Conservation (phyloP, 352 stramenopile genomes). For the Pythium scleroteichum region DNA sequence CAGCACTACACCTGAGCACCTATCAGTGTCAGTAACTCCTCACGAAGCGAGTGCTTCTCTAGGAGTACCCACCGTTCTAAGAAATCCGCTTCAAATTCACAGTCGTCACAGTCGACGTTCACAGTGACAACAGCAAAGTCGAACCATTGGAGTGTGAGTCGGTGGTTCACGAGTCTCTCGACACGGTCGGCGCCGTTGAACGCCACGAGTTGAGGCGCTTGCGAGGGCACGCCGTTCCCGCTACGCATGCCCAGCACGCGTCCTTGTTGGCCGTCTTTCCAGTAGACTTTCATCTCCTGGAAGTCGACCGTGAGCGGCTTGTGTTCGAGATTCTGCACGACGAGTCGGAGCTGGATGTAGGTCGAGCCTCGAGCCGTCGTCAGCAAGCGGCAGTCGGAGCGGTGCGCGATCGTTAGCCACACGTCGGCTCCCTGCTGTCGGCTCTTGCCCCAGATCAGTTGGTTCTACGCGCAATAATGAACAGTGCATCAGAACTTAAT, state of each 20-base stretch:
- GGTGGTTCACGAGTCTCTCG: constrained; percentile 27
- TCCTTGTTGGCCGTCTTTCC: constrained; percentile 64
- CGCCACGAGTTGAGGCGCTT: constrained; percentile 54
- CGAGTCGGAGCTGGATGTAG: constrained; percentile 68
- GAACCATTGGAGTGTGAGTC: constrained; percentile 59
- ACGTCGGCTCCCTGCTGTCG: constrained; percentile 66
- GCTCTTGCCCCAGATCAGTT: constrained; percentile 69
- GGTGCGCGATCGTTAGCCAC: constrained; percentile 75
- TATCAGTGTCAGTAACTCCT: background rate
- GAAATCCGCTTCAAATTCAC: constrained; percentile 79
- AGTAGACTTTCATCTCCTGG: constrained; percentile 61
- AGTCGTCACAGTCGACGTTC: constrained; percentile 63
- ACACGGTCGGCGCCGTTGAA: constrained; percentile 51
- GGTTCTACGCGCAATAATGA: constrained; percentile 26
- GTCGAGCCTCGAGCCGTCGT: constrained; percentile 24
- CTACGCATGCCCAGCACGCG: constrained; percentile 39
- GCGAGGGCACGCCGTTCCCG: constrained; percentile 19
- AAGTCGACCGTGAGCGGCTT: constrained; percentile 59
- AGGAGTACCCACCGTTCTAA: constrained; percentile 44
- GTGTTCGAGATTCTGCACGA: constrained; percentile 67
- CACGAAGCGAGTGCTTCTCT: too few relatives aligned
- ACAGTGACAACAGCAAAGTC: constrained; percentile 64
- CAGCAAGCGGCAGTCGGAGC: constrained; percentile 60
- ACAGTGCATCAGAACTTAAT: background rate
- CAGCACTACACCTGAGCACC: constrained; percentile 38